Percentiles rank a stretch among this genome's conserved stretches.
Conservation (phyloP, 768 basidiomycete species). For the Arthromyces matolae region DNA sequence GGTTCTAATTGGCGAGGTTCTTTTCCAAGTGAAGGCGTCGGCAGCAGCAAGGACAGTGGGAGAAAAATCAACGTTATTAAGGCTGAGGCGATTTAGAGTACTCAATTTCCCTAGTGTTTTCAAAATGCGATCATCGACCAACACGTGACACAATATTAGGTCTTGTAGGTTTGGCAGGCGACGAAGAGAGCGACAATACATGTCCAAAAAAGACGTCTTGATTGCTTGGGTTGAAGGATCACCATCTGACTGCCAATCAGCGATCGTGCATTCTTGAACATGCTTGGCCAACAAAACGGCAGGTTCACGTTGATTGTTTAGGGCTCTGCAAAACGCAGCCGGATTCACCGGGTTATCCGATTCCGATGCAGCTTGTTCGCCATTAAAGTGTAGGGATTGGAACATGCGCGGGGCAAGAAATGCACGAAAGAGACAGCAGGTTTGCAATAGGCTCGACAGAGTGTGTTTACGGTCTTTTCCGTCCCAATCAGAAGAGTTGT, state of each 20-base stretch:
- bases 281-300: slow-evolving; percentile 26
- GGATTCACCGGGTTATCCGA: not conserved
- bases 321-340: slow-evolving; percentile 23
- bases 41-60: not conserved
- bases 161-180: slow-evolving; percentile 16
- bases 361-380: not conserved
- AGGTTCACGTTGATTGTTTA: slow-evolving; percentile 23
- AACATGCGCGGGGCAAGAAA: slow-evolving; percentile 37
- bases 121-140: slow-evolving; percentile 7
- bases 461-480: slow-evolving; percentile 15
- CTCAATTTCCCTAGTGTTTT: slow-evolving; percentile 12
- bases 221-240: not conserved
- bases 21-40: not conserved
- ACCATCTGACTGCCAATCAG: slow-evolving; percentile 1
- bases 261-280: slow-evolving; percentile 25
- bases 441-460: slow-evolving; percentile 31
- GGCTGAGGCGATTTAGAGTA: not conserved
- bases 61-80: not conserved
- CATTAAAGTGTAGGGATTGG: slow-evolving; percentile 25
- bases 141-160: slow-evolving; percentile 1
- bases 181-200: slow-evolving; percentile 14
- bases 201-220: slow-evolving; percentile 7
- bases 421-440: slow-evolving; percentile 42
- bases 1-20: not conserved
- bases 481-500: slow-evolving; percentile 15